phyloP scores from a whole-genome alignment of 2,329 filamentous ascomycete species.

The Hymenoscyphus occultus region DNA sequence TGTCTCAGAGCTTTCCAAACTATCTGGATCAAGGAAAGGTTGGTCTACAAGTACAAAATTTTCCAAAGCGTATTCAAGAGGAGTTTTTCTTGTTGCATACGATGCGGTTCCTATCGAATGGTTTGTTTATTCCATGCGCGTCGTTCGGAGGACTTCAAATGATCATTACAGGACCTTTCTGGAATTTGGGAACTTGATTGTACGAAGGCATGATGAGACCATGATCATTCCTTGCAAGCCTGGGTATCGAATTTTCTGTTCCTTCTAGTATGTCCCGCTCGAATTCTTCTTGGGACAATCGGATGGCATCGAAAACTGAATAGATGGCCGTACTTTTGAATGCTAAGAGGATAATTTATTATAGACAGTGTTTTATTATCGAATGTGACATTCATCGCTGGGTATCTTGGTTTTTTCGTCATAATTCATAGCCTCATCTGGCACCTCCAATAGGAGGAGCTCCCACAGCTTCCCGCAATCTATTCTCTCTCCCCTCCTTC shows the following conservation, averaged over 20 bases:
- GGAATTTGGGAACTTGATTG: neutral
- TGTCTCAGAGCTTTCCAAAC: neutral
- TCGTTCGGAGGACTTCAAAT: constrained; percentile 2
- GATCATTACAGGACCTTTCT: neutral
- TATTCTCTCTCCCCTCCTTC: constrained; percentile 67
- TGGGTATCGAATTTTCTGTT: neutral
- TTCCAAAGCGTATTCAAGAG: constrained; percentile 3
- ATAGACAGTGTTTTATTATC: neutral
- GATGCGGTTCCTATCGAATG: neutral
- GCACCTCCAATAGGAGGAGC: neutral
- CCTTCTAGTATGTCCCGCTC: neutral
- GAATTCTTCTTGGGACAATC: constrained; percentile 2
- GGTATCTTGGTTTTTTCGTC: neutral
- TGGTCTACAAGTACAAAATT: neutral
- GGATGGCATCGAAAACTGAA: constrained; percentile 14
- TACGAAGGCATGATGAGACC: constrained; percentile 6
- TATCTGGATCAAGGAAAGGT: constrained; percentile 4
- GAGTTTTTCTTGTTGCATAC: constrained; percentile 4
- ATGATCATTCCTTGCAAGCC: neutral
- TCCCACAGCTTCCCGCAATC: constrained; percentile 59
- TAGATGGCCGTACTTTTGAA: constrained; percentile 21
- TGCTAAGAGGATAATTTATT: constrained; percentile 6
- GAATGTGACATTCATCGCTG: constrained; percentile 1
- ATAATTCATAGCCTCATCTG: neutral
- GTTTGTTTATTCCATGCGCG: neutral